Base-by-base conservation (phyloP, 164 flowering plant genomes). In the Dillenia turbinata region DNA sequence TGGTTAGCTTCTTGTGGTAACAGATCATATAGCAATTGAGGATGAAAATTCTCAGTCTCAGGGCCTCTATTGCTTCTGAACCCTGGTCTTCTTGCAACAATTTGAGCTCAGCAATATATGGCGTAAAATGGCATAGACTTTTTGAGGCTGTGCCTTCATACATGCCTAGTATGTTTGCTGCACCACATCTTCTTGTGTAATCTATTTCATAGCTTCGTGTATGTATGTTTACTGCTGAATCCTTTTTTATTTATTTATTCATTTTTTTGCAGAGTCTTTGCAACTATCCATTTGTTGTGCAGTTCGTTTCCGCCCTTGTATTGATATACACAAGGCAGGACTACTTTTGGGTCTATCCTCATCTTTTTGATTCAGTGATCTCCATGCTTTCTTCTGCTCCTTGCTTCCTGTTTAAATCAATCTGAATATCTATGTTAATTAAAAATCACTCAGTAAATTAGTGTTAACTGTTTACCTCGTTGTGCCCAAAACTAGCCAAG, bases 261-360 rank as follows among this genome's bases (percentile, higher is more conserved):
- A n/a, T 15, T 50, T 56, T 10, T 56, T 11, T 66, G 70, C 70
- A 82, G 89, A 59, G 54, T 57, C 68, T 56, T 54, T 14, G 45
- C 63, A 61, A 52, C 43, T 65, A n/a, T 62, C 73, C 12, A 48
- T 83, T 12, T 65, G 52, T 0, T 89, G 92, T 54, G 78, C 79
- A 10, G 89, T 87, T 64, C 75, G 72, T 26, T 94, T 94, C 68
- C 88, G 97, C 10, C 98, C 98, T 26, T 94, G 98, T 81, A 90
- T 94, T 47, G 98, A 94, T 57, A 89, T 94, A 66, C 98, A 94
- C 78, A 87, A 90, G 95, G 98, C 87, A 58, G 12, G 52, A 24
- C 40, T 55, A 16, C 60, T 56, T 1, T 40, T 51, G 40, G 40
- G 40, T 33, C 40, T 45, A 1, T 17, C 15, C 5, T 48, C 3